Evolutionary conservation across 495 filamentous ascomycete species (phyloP), one percentile per base, ranked within the genome.

Genomic region (Hyaloscypha bicolor): DNA sequence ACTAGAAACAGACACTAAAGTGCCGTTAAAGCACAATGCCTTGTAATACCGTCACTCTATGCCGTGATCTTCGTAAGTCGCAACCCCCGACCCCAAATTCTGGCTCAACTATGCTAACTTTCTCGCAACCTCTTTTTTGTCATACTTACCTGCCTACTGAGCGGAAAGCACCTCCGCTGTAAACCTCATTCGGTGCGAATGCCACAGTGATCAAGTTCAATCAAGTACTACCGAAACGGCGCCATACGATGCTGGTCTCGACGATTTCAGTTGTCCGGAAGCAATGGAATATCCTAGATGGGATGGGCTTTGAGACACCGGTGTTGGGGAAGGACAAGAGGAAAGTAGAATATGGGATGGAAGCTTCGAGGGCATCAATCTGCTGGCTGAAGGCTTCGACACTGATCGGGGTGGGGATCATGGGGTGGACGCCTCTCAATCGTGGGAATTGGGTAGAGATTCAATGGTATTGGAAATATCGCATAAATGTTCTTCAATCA

Each of bases 131-230:
- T 48, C 42, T 25, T 0, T 48, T 19, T 48, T 16, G 16, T 3
- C 42, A 16, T 19, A 4, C 42, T 48, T 4, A 19, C 21, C 22
- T 56, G 19, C 6, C 51, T 55, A 1, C 21, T 56, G 53, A 56
- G 53, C 53, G 53, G 53, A 56, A 9, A 56, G 19, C 53, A 11
- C 11, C 53, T 56, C 53, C 53, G 53, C 53, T 29, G 19, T 16
- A 4, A 12, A 1, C 53, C 53, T n/a, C 22, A 56, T 56, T 56
- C 19, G 1, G 53, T 9, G 53, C 30, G 53, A 56, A 56, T 56
- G 53, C 1, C 30, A 29, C 21, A 56, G 53, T 56, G 53, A 56
- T 56, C 53, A 1, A 56, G 53, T 56, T 56, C 53, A 56, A 19
- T 56, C 53, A 56, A 30, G 22, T n/a, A 6, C 8, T 29, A 3